Evolutionary conservation across 176 grass and related monocot genomes (phyloP).

Genomic region (Hordeum marinum): DNA sequence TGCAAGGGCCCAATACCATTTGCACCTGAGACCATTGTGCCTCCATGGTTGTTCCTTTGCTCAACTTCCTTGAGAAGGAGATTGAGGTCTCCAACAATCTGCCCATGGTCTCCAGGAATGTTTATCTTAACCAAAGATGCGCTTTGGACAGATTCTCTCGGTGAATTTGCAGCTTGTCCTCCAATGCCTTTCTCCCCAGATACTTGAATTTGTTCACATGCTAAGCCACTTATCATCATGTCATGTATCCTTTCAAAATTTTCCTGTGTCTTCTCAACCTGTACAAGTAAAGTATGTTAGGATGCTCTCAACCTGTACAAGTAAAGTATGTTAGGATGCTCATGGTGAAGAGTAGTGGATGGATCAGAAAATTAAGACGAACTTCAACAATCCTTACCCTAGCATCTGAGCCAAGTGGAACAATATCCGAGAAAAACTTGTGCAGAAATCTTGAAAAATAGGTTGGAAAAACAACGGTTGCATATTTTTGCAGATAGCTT

Average conservation of each 20-base stretch:
- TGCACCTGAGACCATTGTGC: slow-evolving; percentile 24
- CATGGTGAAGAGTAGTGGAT: background rate
- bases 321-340: background rate
- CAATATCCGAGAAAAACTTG: slow-evolving; percentile 91
- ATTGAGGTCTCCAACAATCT: slow-evolving; percentile 76
- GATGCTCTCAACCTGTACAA: slow-evolving; percentile 48
- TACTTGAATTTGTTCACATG: slow-evolving; percentile 20
- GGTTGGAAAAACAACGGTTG: slow-evolving; percentile 69
- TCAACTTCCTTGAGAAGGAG: slow-evolving; percentile 80
- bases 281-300: slow-evolving; percentile 19
- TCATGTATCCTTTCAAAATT: slow-evolving; percentile 74
- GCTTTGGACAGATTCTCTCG: slow-evolving; percentile 22
- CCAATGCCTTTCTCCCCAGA: slow-evolving; percentile 26
- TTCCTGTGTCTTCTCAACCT: slow-evolving; percentile 73
- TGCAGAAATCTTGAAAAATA: slow-evolving; percentile 94
- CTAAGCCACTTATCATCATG: slow-evolving; percentile 57
- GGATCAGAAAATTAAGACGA: slow-evolving; percentile 20
- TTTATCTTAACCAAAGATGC: slow-evolving; percentile 38
- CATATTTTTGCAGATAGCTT: slow-evolving; percentile 87
- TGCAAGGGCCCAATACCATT: slow-evolving; percentile 18
- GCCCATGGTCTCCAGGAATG: slow-evolving; percentile 37
- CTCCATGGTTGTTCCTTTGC: slow-evolving; percentile 30
- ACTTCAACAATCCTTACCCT: slow-evolving; percentile 55
- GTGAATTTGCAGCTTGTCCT: slow-evolving; percentile 31
- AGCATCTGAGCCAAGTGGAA: slow-evolving; percentile 86